Evolutionary conservation across 345 rosid genomes (phyloP).

Genomic region (Eucalyptus curtisii): DNA sequence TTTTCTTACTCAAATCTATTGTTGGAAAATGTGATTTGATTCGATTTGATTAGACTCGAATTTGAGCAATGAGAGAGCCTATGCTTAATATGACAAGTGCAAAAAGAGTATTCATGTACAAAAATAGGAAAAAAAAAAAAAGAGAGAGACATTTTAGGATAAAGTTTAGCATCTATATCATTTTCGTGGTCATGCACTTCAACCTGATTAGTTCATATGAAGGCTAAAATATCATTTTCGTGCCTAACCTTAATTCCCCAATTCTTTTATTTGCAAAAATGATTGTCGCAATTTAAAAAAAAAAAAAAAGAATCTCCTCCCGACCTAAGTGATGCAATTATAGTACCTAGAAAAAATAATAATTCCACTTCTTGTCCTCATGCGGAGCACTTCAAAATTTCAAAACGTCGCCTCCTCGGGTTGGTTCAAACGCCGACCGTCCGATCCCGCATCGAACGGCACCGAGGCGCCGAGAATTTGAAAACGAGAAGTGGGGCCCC

Average conservation of each 20-base stretch:
- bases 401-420: not conserved
- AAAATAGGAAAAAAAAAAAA: not conserved
- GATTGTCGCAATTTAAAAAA: not conserved
- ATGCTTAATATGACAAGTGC: not conserved
- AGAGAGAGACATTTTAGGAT: not conserved
- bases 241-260: not conserved
- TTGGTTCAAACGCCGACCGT: conserved; percentile 16
- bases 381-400: not conserved
- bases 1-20: not conserved
- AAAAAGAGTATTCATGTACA: not conserved
- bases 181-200: not conserved
- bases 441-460: conserved; percentile 14
- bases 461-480: not conserved
- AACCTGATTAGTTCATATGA: not conserved
- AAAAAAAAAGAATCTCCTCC: too few relatives aligned
- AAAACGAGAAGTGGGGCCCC: not conserved
- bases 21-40: not conserved
- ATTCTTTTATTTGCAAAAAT: not conserved
- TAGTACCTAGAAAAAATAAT: not conserved
- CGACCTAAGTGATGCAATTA: not conserved
- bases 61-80: accelerated
- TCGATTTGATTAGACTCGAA: not conserved
- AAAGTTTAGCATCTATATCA: not conserved
- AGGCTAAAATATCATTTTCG: not conserved
- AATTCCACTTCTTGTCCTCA: not conserved